These are phyloP conservation scores for Fusarium clavum DNA, from an alignment of 2,329 filamentous ascomycete genomes.

Conservation along the genomic window DNA sequence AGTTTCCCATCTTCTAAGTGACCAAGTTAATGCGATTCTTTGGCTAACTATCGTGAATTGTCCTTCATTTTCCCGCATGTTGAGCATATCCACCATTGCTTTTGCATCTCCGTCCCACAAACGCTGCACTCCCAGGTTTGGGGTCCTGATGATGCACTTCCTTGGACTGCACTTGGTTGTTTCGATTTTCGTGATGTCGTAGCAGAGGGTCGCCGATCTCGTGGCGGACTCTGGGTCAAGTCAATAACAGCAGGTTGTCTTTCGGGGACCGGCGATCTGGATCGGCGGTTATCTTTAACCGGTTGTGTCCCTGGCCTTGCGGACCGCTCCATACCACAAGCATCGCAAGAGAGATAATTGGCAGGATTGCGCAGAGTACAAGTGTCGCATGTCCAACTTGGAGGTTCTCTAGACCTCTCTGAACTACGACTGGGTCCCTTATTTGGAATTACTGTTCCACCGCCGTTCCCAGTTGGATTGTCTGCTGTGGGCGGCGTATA, in stretches of 20 bases:
- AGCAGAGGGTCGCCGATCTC: conserved; percentile 23
- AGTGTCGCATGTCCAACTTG: conserved; percentile 63
- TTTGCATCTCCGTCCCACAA: conserved; percentile 64
- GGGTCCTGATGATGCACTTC: conserved; percentile 29
- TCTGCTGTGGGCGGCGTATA: conserved; percentile 63
- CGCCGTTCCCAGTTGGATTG: conserved; percentile 61
- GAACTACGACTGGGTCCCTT: conserved; percentile 16
- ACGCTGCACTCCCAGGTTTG: conserved; percentile 64
- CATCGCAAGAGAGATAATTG: conserved; percentile 66
- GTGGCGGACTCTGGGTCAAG: conserved; percentile 51
- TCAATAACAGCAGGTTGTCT: conserved; percentile 47
- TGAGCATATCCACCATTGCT: conserved; percentile 68
- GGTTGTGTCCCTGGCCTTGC: conserved; percentile 25
- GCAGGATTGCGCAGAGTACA: conserved; percentile 69
- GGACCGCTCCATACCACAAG: conserved; percentile 61
- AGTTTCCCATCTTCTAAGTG: conserved; percentile 13
- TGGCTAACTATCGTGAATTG: conserved; percentile 52
- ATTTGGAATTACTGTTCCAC: conserved; percentile 49
- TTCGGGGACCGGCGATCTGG: conserved; percentile 16
- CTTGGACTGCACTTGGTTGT: conserved; percentile 5
- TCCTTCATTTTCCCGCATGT: conserved; percentile 67
- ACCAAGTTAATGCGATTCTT: conserved; percentile 6
- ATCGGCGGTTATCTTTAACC: conserved; percentile 34
- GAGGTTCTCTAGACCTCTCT: conserved; percentile 20
- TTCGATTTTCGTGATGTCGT: conserved; percentile 7